A percentile compares a stretch with the other conserved stretches of the same genome.
These are phyloP conservation scores for Malassezia caprae DNA, from an alignment of 1,284 basidiomycete genomes.

Conservation along the genomic window DNA sequence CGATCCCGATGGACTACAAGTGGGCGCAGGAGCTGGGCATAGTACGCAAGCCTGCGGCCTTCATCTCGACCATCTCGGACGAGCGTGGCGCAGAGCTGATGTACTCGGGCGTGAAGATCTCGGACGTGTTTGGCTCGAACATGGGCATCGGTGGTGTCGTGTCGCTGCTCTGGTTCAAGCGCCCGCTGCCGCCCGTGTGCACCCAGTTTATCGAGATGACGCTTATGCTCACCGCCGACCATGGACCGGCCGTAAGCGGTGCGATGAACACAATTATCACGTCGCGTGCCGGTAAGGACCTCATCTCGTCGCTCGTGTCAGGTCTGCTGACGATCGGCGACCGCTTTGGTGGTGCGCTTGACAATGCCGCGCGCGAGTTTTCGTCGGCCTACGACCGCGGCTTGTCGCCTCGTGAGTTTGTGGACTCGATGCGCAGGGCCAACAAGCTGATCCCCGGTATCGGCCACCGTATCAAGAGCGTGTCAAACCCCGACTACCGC, in stretches of 20 bases:
- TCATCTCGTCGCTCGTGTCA: slow-evolving; percentile 89
- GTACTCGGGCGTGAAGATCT: slow-evolving; percentile 98
- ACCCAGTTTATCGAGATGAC: slow-evolving; percentile 86
- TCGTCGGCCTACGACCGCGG: slow-evolving; percentile 68
- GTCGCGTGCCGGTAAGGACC: slow-evolving; percentile 93
- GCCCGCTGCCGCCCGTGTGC: slow-evolving; percentile 54
- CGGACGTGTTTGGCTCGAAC: slow-evolving; percentile 63
- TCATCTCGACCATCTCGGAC: slow-evolving; percentile 99
- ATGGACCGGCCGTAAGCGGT: slow-evolving; percentile 61
- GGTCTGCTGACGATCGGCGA: slow-evolving; percentile 95
- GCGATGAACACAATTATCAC: slow-evolving; percentile 99
- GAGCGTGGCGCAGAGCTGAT: slow-evolving; percentile 96
- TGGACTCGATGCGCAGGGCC: slow-evolving; percentile 84
- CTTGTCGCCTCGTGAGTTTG: slow-evolving; percentile 89
- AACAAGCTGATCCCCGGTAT: slow-evolving; percentile 98
- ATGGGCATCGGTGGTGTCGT: slow-evolving; percentile 89
- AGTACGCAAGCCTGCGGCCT: slow-evolving; percentile 95
- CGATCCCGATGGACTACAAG: slow-evolving; percentile 99
- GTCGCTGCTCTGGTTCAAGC: slow-evolving; percentile 93
- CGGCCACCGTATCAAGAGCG: slow-evolving; percentile 98
- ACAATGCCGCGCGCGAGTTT: slow-evolving; percentile 94
- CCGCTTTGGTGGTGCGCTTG: slow-evolving; percentile 97
- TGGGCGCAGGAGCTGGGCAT: slow-evolving; percentile 95
- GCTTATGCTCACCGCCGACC: slow-evolving; percentile 95
- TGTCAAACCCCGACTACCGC: slow-evolving; percentile 53